Conservation (phyloP, 2,329 filamentous ascomycete species). For the Penicillium sumatraense region DNA sequence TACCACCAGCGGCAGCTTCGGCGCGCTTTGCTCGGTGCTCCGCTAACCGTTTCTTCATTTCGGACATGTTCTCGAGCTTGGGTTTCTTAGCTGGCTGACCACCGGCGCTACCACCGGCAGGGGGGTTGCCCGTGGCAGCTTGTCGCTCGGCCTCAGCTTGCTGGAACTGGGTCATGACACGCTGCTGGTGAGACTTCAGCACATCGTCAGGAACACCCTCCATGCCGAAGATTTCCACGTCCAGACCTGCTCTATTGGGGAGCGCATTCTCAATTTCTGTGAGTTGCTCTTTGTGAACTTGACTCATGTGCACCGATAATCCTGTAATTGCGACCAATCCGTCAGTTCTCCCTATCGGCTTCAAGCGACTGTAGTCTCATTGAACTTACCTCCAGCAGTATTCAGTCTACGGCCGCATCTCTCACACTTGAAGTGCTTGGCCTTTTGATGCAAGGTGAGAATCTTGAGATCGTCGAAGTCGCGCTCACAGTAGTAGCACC, state of each 20-base stretch:
- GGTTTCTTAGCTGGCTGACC: slow-evolving; percentile 63
- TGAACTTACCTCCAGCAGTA: slow-evolving; percentile 81
- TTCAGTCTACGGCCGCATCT: slow-evolving; percentile 85
- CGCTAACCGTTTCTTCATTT: slow-evolving; percentile 79
- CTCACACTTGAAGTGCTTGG: slow-evolving; percentile 99
- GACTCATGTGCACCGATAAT: slow-evolving; percentile 94
- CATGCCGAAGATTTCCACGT: slow-evolving; percentile 98
- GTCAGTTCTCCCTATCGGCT: slow-evolving; percentile 6
- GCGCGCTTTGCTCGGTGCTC: slow-evolving; percentile 73
- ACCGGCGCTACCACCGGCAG: slow-evolving; percentile 61
- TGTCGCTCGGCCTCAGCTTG: slow-evolving; percentile 82
- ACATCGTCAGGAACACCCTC: slow-evolving; percentile 91
- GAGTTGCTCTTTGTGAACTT: slow-evolving; percentile 95
- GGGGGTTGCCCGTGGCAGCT: slow-evolving; percentile 80
- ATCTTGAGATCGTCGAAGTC: slow-evolving; percentile 98
- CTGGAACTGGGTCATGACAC: slow-evolving; percentile 84
- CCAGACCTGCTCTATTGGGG: slow-evolving; percentile 79
- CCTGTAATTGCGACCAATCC: slow-evolving; percentile 57
- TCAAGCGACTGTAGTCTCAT: not conserved
- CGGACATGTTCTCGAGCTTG: slow-evolving; percentile 74
- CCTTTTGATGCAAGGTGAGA: slow-evolving; percentile 94
- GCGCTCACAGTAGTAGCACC: slow-evolving; percentile 99
- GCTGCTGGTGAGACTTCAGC: slow-evolving; percentile 79
- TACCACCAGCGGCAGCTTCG: slow-evolving; percentile 61
- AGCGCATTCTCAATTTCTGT: slow-evolving; percentile 89